Evolutionary conservation across 2,329 filamentous ascomycete species (phyloP).

Genomic region (Botryotinia globosa): DNA sequence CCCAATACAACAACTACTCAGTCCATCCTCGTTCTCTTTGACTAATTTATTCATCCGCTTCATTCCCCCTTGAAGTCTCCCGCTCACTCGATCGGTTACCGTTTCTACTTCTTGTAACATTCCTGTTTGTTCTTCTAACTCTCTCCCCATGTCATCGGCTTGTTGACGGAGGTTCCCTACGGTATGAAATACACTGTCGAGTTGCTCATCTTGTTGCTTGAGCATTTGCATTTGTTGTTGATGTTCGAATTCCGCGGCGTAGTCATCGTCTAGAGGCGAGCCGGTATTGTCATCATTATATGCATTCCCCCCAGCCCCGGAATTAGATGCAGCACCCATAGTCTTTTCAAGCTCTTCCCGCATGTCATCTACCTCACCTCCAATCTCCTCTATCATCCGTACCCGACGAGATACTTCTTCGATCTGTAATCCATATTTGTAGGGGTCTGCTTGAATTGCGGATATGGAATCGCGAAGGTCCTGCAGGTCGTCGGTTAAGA

Average conservation of each 20-base stretch:
- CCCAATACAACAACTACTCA: slow-evolving; percentile 87
- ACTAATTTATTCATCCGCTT: slow-evolving; percentile 84
- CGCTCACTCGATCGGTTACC: slow-evolving; percentile 82
- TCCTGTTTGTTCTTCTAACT: slow-evolving; percentile 90
- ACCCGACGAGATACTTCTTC: slow-evolving; percentile 79
- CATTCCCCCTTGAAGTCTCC: slow-evolving; percentile 80
- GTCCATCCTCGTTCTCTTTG: slow-evolving; percentile 81
- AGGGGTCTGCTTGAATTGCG: slow-evolving; percentile 83
- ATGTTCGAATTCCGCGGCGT: slow-evolving; percentile 81
- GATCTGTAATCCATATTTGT: slow-evolving; percentile 79
- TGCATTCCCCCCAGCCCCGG: slow-evolving; percentile 19
- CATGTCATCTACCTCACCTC: slow-evolving; percentile 86
- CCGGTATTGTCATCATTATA: slow-evolving; percentile 33
- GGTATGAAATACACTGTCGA: slow-evolving; percentile 89
- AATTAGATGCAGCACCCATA: slow-evolving; percentile 43
- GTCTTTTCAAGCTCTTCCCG: slow-evolving; percentile 71
- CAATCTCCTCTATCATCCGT: slow-evolving; percentile 83
- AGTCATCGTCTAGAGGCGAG: slow-evolving; percentile 33
- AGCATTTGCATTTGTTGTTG: slow-evolving; percentile 89
- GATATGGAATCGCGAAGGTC: slow-evolving; percentile 85
- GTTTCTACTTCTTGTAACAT: slow-evolving; percentile 84
- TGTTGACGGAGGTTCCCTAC: slow-evolving; percentile 88
- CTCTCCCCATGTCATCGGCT: slow-evolving; percentile 92
- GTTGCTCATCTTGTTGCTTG: slow-evolving; percentile 88
- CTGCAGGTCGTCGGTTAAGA: slow-evolving; percentile 77